Evolutionary conservation across 2,329 filamentous ascomycete genomes (phyloP).

Genomic region (Penicillium thymicola): DNA sequence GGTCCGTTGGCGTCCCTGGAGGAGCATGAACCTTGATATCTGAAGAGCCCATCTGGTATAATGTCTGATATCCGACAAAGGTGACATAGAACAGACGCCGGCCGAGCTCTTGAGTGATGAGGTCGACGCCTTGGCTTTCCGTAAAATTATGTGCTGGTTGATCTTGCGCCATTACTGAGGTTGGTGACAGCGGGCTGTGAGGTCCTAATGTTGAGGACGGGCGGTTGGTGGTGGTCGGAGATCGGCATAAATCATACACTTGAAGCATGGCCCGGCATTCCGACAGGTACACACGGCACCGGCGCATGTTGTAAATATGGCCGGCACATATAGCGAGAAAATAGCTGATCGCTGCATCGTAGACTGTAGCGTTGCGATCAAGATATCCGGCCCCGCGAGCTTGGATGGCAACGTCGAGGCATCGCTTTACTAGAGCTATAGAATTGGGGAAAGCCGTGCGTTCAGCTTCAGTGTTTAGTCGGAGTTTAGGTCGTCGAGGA

Average conservation of each 20-base stretch:
- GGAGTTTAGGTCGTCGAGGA: slow-evolving; percentile 42
- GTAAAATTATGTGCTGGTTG: slow-evolving; percentile 15
- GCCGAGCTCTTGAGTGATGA: slow-evolving; percentile 49
- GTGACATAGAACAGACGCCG: slow-evolving; percentile 75
- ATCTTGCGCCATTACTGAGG: slow-evolving; percentile 23
- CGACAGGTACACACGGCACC: slow-evolving; percentile 42
- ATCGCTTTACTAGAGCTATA: slow-evolving; percentile 42
- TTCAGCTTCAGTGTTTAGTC: slow-evolving; percentile 39
- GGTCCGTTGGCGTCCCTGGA: slow-evolving; percentile 70
- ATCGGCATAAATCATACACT: slow-evolving; percentile 38
- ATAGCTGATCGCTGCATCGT: slow-evolving; percentile 47
- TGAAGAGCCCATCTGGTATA: slow-evolving; percentile 71
- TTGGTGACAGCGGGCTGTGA: slow-evolving; percentile 23
- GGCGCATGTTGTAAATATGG: slow-evolving; percentile 40
- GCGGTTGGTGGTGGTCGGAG: slow-evolving; percentile 14
- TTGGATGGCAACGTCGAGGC: slow-evolving; percentile 44
- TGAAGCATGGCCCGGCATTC: slow-evolving; percentile 45
- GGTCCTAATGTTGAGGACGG: slow-evolving; percentile 13
- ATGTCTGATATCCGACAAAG: slow-evolving; percentile 71
- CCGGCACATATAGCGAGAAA: slow-evolving; percentile 41
- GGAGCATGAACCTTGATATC: slow-evolving; percentile 71
- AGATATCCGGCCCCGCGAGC: slow-evolving; percentile 46
- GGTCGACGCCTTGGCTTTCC: slow-evolving; percentile 24
- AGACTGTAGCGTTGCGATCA: slow-evolving; percentile 41
- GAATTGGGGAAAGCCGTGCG: slow-evolving; percentile 42